Percentiles rank a stretch among this genome's conserved stretches.
Evolutionary conservation across 345 rosid species (phyloP).

Genomic region (Populus deltoides): DNA sequence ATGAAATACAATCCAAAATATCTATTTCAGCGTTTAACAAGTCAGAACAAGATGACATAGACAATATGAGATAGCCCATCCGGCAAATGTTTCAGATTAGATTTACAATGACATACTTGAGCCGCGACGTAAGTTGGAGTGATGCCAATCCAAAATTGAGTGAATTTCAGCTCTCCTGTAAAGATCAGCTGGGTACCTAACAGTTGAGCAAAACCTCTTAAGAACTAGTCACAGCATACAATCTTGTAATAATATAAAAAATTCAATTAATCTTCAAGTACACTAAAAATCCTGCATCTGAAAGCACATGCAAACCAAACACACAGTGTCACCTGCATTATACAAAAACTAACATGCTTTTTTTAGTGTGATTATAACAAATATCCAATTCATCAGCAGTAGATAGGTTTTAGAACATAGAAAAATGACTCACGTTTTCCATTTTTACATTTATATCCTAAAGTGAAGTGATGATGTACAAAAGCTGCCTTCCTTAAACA

Average conservation of each 20-base stretch:
- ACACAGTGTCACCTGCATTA: not conserved
- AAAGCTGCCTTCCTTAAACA: too few species aligned
- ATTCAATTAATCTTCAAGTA: not conserved
- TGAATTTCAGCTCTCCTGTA: conserved; percentile 70
- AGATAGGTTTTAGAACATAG: too few species aligned
- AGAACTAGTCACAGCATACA: conserved; percentile 1
- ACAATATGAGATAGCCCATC: not conserved
- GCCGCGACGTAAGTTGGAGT: conserved; percentile 65
- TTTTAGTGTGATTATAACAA: too few species aligned
- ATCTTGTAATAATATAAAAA: not conserved
- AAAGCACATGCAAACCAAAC: not conserved
- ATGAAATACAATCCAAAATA: not conserved
- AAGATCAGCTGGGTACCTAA: conserved; percentile 86
- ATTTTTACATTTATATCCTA: too few species aligned
- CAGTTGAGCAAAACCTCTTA: conserved; percentile 5
- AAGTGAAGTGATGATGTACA: too few species aligned
- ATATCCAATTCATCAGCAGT: too few species aligned
- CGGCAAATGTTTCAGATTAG: not conserved
- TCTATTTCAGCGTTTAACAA: not conserved
- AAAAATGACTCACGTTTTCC: too few species aligned
- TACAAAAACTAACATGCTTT: too few species aligned
- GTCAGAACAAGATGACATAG: not conserved
- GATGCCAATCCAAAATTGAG: conserved; percentile 88
- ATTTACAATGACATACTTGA: conserved; percentile 40
- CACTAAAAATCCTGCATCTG: not conserved